Evolutionary conservation across 345 rosid genomes (phyloP).

Genomic region (Arabis alpina): DNA sequence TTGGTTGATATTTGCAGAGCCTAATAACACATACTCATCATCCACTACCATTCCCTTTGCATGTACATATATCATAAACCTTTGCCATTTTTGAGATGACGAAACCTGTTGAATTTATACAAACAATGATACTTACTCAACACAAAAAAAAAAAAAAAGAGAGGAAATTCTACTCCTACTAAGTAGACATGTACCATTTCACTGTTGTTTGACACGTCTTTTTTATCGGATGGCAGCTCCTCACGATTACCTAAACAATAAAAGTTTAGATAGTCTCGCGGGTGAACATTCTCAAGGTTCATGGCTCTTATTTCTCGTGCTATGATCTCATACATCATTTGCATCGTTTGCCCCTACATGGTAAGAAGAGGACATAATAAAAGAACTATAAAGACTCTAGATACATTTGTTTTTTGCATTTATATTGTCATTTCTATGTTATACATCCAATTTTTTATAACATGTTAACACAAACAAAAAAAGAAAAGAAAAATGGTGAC

Average conservation of each 20-base stretch:
- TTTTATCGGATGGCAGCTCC: slow-evolving; percentile 45
- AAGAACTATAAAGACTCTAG: neutral
- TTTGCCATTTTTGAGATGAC: slow-evolving; percentile 54
- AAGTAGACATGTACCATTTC: slow-evolving; percentile 46
- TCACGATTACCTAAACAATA: slow-evolving; percentile 86
- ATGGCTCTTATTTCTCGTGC: slow-evolving; percentile 62
- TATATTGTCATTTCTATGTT: too few species aligned
- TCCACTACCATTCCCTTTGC: slow-evolving; percentile 89
- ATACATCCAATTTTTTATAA: too few species aligned
- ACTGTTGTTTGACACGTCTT: slow-evolving; percentile 13
- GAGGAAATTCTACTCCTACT: neutral
- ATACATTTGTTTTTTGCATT: neutral
- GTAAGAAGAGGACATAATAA: slow-evolving; percentile 16
- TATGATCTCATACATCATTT: slow-evolving; percentile 82
- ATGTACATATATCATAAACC: slow-evolving; percentile 88
- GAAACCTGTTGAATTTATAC: slow-evolving; percentile 49
- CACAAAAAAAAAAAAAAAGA: neutral
- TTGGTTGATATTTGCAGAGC: slow-evolving; percentile 90
- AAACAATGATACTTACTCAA: neutral
- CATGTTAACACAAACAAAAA: too few species aligned
- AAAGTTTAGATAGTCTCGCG: slow-evolving; percentile 80
- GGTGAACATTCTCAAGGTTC: slow-evolving; percentile 56
- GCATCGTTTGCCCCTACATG: slow-evolving; percentile 75
- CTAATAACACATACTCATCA: slow-evolving; percentile 76
- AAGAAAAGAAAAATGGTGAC: too few species aligned